Percentiles rank a stretch among this genome's conserved stretches.
Evolutionary conservation across 1,284 basidiomycete species (phyloP).

Genomic region (Schizophyllum commune): DNA sequence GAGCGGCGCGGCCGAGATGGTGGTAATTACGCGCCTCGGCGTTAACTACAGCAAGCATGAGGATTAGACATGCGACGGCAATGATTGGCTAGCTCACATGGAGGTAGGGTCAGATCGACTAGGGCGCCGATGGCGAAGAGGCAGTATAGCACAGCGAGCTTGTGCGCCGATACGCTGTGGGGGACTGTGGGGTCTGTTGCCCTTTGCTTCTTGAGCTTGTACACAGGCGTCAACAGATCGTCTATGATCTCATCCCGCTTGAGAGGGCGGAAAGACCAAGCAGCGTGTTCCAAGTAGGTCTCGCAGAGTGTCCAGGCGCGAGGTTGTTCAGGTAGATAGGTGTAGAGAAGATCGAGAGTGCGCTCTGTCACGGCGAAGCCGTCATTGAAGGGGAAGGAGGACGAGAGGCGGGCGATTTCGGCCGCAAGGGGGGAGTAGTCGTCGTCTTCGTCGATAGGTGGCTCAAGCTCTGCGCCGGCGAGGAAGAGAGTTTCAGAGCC

Average conservation of each 20-base stretch:
- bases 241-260: constrained; percentile 59
- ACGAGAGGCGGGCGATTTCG: constrained; percentile 37
- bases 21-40: constrained; percentile 54
- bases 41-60: constrained; percentile 26
- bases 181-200: constrained; percentile 17
- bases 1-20: constrained; percentile 45
- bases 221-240: constrained; percentile 52
- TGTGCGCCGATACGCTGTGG: constrained; percentile 38
- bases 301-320: constrained; percentile 60
- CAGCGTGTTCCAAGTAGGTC: constrained; percentile 55
- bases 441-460: constrained; percentile 24
- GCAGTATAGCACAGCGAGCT: constrained; percentile 48
- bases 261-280: constrained; percentile 55
- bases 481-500: constrained; percentile 17
- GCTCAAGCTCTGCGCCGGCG: constrained; percentile 46
- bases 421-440: constrained; percentile 24
- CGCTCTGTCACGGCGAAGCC: constrained; percentile 25
- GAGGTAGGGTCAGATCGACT: constrained; percentile 54
- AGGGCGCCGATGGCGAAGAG: constrained; percentile 55
- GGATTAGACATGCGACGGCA: not conserved
- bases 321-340: constrained; percentile 43
- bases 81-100: constrained; percentile 27
- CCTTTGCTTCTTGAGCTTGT: constrained; percentile 35
- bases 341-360: constrained; percentile 34
- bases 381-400: constrained; percentile 37